Evolutionary conservation across 2,329 filamentous ascomycete genomes (phyloP).

Genomic region (Thelonectria olida): DNA sequence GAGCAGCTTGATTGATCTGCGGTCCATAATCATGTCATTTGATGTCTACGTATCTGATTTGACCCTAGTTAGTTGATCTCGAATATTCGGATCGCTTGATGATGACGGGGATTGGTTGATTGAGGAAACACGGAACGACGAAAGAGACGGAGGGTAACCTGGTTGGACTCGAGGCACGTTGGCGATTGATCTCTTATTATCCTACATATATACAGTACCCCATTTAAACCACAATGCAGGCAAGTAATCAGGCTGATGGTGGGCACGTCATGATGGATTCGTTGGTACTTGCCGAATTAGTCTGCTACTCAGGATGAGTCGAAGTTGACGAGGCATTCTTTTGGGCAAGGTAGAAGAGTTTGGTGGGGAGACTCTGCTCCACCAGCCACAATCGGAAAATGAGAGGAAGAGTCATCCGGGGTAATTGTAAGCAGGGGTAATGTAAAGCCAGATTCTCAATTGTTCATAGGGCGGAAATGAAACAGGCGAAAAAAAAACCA

Average conservation of each 20-base stretch:
- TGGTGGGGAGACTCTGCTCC: background rate
- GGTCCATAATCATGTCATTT: conserved; percentile 5
- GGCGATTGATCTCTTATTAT: too few species aligned
- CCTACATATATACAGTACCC: too few species aligned
- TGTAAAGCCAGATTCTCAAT: conserved; percentile 2
- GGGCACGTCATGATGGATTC: background rate
- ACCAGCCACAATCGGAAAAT: background rate
- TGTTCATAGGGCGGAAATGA: background rate
- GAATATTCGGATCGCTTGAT: too few species aligned
- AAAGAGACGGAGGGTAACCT: too few species aligned
- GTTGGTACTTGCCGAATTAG: conserved; percentile 26
- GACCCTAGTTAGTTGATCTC: too few species aligned
- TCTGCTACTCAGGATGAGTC: conserved; percentile 33
- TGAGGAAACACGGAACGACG: too few species aligned
- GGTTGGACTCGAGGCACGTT: too few species aligned
- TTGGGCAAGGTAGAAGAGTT: background rate
- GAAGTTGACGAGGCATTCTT: conserved; percentile 23
- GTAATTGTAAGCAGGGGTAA: background rate
- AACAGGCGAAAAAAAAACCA: background rate
- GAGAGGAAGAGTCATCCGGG: conserved; percentile 10
- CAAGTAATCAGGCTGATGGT: too few species aligned
- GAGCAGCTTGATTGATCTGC: conserved; percentile 8
- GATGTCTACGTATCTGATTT: conserved; percentile 14
- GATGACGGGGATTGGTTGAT: too few species aligned
- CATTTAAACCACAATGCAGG: too few species aligned